These are phyloP conservation scores for Trypanosoma boissoni DNA, from an alignment of 208 protist species.

Conservation along the genomic window DNA sequence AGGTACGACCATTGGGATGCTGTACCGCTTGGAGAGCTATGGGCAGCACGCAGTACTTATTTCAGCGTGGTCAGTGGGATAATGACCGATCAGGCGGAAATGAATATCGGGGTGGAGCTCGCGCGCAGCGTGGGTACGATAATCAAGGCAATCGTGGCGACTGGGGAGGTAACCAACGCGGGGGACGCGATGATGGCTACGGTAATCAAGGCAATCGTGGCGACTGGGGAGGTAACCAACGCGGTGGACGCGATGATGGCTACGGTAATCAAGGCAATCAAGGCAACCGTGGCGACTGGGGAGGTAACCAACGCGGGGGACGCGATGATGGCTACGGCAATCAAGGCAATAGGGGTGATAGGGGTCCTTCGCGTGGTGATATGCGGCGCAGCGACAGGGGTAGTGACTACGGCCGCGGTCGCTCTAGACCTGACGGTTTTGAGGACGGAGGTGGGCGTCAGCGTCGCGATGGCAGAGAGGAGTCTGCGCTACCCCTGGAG, in stretches of 20 bases:
- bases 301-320: background rate
- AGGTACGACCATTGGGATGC: background rate
- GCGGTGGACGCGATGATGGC: conserved; percentile 3
- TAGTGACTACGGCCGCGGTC: background rate
- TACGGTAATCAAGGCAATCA: conserved; percentile 1
- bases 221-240: conserved; percentile 2
- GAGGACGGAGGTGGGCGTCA: background rate
- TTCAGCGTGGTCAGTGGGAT: conserved; percentile 24
- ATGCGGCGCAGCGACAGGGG: background rate
- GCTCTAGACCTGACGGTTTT: background rate
- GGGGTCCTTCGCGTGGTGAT: conserved; percentile 4
- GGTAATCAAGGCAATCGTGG: conserved; percentile 18
- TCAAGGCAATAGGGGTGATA: conserved; percentile 12
- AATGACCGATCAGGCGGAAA: background rate
- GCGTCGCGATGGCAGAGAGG: conserved; percentile 1
- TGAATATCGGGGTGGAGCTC: conserved; percentile 3
- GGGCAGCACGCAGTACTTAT: conserved; percentile 15
- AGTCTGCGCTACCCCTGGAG: background rate
- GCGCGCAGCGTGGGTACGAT: background rate
- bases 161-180: conserved; percentile 6
- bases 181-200: conserved; percentile 12
- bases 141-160: conserved; percentile 13
- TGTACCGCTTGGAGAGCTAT: conserved; percentile 7
- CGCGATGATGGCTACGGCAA: background rate
- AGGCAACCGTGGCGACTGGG: background rate